A percentile compares a stretch with the other conserved stretches of the same genome.
Evolutionary conservation across 1,284 basidiomycete species (phyloP).

Genomic region (Sporisorium reilianum): DNA sequence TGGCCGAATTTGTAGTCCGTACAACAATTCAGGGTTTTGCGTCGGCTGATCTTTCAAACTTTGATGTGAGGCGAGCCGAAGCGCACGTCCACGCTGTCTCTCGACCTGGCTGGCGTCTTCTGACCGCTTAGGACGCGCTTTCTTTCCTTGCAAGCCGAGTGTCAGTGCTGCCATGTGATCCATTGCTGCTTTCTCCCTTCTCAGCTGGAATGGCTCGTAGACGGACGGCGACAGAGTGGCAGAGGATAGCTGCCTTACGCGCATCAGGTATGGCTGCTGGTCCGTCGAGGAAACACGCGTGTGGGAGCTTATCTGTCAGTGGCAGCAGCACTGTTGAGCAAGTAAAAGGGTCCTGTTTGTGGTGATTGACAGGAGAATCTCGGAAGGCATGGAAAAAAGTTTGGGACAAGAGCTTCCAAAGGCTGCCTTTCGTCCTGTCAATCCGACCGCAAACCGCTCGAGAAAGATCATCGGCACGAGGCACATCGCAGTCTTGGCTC

Average conservation of each 20-base stretch:
- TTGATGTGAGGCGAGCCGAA: not conserved
- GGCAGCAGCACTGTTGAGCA: not conserved
- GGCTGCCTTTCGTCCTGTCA: too few relatives aligned
- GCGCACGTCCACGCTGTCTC: constrained; percentile 1
- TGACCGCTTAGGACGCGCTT: not conserved
- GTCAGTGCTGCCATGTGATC: not conserved
- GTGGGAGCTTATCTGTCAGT: not conserved
- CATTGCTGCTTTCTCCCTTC: too few relatives aligned
- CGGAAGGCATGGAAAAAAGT: constrained; percentile 1
- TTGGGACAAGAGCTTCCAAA: too few relatives aligned
- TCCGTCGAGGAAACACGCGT: not conserved
- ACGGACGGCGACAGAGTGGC: too few relatives aligned
- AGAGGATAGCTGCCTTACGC: too few relatives aligned
- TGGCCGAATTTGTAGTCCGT: not conserved
- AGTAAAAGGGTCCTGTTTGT: constrained; percentile 4
- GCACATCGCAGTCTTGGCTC: not conserved
- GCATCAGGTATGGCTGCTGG: too few relatives aligned
- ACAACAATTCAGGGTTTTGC: constrained; percentile 2
- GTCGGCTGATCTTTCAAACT: constrained; percentile 1
- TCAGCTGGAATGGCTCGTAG: too few relatives aligned
- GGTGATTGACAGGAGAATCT: not conserved
- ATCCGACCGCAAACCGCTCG: too few relatives aligned
- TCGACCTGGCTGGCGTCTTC: too few relatives aligned
- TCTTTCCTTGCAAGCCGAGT: not conserved
- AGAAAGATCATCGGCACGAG: too few relatives aligned